These are phyloP conservation scores for Myriosclerotinia duriaeana DNA, from an alignment of 2,329 filamentous ascomycete genomes.

Conservation along the genomic window DNA sequence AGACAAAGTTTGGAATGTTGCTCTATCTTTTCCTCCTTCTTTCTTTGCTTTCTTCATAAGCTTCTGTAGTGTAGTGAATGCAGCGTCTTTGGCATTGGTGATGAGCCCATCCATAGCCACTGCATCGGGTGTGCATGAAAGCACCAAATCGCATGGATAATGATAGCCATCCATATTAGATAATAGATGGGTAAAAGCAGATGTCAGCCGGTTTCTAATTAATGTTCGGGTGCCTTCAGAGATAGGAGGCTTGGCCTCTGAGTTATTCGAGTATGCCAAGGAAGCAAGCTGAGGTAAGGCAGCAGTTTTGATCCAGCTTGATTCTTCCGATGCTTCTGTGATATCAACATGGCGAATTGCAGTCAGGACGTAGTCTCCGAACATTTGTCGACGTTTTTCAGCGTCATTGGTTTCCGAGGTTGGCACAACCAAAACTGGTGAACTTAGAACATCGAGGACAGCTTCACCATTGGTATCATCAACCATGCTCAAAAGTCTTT, in stretches of 20 bases:
- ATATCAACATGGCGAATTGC: slow-evolving; percentile 37
- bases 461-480: slow-evolving; percentile 38
- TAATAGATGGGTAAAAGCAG: slow-evolving; percentile 58
- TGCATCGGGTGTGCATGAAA: slow-evolving; percentile 40
- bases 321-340: slow-evolving; percentile 28
- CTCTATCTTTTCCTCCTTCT: slow-evolving; percentile 38
- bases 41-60: slow-evolving; percentile 48
- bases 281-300: slow-evolving; percentile 46
- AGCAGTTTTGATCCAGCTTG: slow-evolving; percentile 33
- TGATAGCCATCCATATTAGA: slow-evolving; percentile 53
- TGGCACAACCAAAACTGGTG: slow-evolving; percentile 45
- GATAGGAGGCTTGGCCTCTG: slow-evolving; percentile 46
- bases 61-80: slow-evolving; percentile 53
- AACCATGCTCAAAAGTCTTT: slow-evolving; percentile 48
- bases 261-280: slow-evolving; percentile 53
- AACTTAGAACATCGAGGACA: slow-evolving; percentile 50
- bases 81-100: slow-evolving; percentile 53
- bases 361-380: slow-evolving; percentile 39
- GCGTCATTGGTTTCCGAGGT: slow-evolving; percentile 35
- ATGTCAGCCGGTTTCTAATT: slow-evolving; percentile 57
- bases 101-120: slow-evolving; percentile 57
- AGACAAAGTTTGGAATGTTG: slow-evolving; percentile 61
- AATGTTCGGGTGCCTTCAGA: slow-evolving; percentile 56
- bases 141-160: slow-evolving; percentile 41
- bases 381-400: slow-evolving; percentile 38